Evolutionary conservation across 1,139 yeast species (phyloP).

Genomic region (Kurtzmaniella natalensis): DNA sequence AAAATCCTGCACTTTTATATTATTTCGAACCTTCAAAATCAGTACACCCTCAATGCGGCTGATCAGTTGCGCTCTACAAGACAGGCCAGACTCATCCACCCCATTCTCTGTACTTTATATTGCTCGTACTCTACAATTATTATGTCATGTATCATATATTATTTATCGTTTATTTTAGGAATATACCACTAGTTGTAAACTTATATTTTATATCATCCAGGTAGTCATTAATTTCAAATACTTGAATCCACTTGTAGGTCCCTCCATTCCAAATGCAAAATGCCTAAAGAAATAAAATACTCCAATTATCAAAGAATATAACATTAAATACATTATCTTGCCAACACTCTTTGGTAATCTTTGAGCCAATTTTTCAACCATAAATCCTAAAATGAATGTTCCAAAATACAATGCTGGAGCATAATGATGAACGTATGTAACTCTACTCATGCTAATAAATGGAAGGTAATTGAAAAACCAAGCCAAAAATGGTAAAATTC

Average conservation of each 20-base stretch:
- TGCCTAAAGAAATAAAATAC: slow-evolving; percentile 27
- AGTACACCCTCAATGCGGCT: too few species aligned
- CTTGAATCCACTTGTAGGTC: slow-evolving; percentile 17
- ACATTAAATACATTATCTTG: slow-evolving; percentile 13
- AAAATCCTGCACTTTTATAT: too few species aligned
- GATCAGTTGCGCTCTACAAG: too few species aligned
- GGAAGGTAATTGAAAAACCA: slow-evolving; percentile 32
- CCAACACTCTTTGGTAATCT: slow-evolving; percentile 7
- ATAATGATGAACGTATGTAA: slow-evolving; percentile 33
- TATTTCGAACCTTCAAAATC: too few species aligned
- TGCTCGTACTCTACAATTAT: background rate
- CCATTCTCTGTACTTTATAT: too few species aligned
- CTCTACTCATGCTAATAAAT: slow-evolving; percentile 31
- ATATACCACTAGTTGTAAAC: too few species aligned
- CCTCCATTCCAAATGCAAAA: slow-evolving; percentile 34
- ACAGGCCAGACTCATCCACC: too few species aligned
- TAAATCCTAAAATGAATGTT: slow-evolving; percentile 28
- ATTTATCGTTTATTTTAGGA: too few species aligned
- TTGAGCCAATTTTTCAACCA: slow-evolving; percentile 26
- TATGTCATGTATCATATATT: background rate
- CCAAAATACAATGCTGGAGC: slow-evolving; percentile 35
- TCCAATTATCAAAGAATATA: slow-evolving; percentile 21
- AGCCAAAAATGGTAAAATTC: slow-evolving; percentile 27
- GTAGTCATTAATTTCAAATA: slow-evolving; percentile 23
- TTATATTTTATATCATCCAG: slow-evolving; percentile 26